Evolutionary conservation across 2,329 filamentous ascomycete genomes (phyloP), one percentile per base, ranked within the genome.

Genomic region (Beauveria asiatica): DNA sequence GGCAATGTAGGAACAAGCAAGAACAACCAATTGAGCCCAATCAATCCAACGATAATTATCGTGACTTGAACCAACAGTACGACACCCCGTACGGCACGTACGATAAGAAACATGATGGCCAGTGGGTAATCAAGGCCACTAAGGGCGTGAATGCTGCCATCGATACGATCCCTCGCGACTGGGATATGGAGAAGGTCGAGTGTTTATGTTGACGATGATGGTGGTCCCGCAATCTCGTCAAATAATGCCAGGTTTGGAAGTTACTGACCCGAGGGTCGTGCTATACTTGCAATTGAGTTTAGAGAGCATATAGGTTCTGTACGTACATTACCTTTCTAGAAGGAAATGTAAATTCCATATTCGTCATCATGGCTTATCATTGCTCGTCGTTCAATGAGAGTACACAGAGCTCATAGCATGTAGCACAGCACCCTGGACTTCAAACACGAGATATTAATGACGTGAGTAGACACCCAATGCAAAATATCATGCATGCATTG

Each of bases 161-260:
- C 39, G 66, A 67, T 54, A 63, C 64, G 3, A 51, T 61, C 9
- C 61, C 65, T 19, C 62, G 67, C 23, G 62, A 67, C 51, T 69
- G 63, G 66, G 61, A 63, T 17, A 48, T 67, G 25, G 44, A 63
- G 17, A 62, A 64, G 49, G 63, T 69, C 1, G 62, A 67, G 19
- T 61, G 65, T 64, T 16, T 68, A 68, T 52, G 62, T 68, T 30
- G 67, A 69, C 56, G 67, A 69, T 41, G 30, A 60, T 21, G 67
- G 66, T 11, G 66, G 62, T 48, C 67, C 67, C 3, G 66, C 67
- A n/a, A 70, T 70, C 25, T 60, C 62, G 8, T 64, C 65, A 3
- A 59, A 39, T 60, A 61, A 61, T n/a, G 55, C 58, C 46, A 55
- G 62, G 17, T 64, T 61, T n/a, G 57, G 49, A 33, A 61, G 58